phyloP scores from a whole-genome alignment of 306 rosid genomes.

The Fagus crenata region DNA sequence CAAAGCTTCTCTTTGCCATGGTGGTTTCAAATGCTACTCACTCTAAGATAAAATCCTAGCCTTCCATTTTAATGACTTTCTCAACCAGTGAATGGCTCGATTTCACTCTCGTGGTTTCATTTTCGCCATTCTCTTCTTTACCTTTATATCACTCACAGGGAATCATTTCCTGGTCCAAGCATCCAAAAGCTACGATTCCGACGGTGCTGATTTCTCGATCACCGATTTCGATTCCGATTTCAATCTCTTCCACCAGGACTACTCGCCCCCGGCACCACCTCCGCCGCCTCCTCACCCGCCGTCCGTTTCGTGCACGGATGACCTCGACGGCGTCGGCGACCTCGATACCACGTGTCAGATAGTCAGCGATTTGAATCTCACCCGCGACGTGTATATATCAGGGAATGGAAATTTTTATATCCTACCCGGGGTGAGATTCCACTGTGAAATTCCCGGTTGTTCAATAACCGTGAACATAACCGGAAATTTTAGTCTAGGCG shows the following conservation, averaged over 20 bases:
- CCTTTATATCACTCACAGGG: constrained; percentile 27
- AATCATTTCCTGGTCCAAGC: constrained; percentile 27
- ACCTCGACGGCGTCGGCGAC: constrained; percentile 85
- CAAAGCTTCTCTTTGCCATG: constrained; percentile 10
- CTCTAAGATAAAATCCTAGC: constrained; percentile 33
- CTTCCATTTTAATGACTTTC: constrained; percentile 65
- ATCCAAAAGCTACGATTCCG: constrained; percentile 32
- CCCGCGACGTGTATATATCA: constrained; percentile 85
- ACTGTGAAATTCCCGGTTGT: constrained; percentile 77
- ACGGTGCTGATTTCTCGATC: constrained; percentile 44
- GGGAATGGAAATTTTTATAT: constrained; percentile 95
- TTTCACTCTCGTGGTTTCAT: constrained; percentile 48
- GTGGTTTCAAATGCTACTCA: constrained; percentile 34
- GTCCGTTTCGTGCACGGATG: constrained; percentile 79
- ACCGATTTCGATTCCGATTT: constrained; percentile 60
- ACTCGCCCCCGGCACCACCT: constrained; percentile 98
- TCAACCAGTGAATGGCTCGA: constrained; percentile 80
- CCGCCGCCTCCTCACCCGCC: constrained; percentile 99
- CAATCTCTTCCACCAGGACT: constrained; percentile 81
- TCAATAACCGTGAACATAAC: constrained; percentile 69
- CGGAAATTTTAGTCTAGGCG: constrained; percentile 84
- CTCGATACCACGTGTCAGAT: constrained; percentile 89
- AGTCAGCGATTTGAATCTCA: constrained; percentile 74
- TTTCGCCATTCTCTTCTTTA: constrained; percentile 33
- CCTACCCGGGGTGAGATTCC: constrained; percentile 85